A percentile compares a stretch with the other conserved stretches of the same genome.
These are phyloP conservation scores for Acer saccharum DNA, from an alignment of 345 rosid species.

Conservation along the genomic window DNA sequence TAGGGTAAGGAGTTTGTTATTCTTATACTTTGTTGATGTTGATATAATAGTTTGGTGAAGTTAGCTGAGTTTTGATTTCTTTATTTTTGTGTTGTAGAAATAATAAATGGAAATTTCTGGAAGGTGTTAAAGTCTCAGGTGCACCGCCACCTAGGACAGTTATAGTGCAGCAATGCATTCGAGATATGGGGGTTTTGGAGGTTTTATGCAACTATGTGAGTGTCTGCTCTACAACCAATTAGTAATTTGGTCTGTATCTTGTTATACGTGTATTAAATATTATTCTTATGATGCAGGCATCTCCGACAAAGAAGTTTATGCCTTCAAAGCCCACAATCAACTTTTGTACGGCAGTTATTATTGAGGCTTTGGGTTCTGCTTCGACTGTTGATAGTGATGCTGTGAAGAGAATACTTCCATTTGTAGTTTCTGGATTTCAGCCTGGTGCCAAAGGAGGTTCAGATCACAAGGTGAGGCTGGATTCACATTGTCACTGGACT, in stretches of 20 bases:
- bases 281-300: constrained; percentile 52
- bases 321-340: constrained; percentile 61
- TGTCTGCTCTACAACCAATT: background rate
- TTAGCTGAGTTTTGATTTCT: constrained; percentile 20
- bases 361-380: constrained; percentile 73
- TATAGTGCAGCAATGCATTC: constrained; percentile 84
- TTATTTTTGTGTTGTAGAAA: constrained; percentile 47
- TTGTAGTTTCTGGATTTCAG: constrained; percentile 75
- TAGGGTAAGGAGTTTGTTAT: constrained; percentile 51
- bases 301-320: constrained; percentile 66
- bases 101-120: constrained; percentile 88
- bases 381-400: constrained; percentile 57
- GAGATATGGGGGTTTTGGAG: constrained; percentile 85
- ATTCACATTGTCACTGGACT: background rate
- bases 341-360: constrained; percentile 82
- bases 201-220: constrained; percentile 83
- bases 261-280: constrained; percentile 13
- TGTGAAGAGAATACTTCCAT: constrained; percentile 78
- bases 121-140: constrained; percentile 81
- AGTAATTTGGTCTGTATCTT: constrained; percentile 17
- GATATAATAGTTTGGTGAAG: background rate
- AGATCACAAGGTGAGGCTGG: constrained; percentile 76
- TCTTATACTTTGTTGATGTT: background rate
- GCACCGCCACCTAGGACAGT: constrained; percentile 86
- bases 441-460: constrained; percentile 49